Evolutionary conservation across 1,284 basidiomycete genomes (phyloP).

Genomic region (Marasmius tenuissimus): DNA sequence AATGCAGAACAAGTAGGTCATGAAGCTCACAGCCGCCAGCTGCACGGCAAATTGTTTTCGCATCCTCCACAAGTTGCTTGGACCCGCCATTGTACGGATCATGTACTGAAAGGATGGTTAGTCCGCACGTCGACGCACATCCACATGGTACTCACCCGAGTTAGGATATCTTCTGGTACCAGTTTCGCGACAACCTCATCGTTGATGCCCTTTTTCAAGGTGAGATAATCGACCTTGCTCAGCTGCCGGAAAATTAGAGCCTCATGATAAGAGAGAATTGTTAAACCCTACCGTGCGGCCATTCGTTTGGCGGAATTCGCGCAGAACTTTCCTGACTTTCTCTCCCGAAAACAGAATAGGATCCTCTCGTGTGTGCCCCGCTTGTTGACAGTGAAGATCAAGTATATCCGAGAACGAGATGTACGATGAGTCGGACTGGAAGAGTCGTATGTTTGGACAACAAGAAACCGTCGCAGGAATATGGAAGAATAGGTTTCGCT

Average conservation of each 20-base stretch:
- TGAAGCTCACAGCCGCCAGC: conserved; percentile 86
- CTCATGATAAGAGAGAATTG: conserved; percentile 3
- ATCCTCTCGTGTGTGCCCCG: conserved; percentile 85
- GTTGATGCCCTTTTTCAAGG: conserved; percentile 84
- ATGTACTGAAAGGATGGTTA: conserved; percentile 69
- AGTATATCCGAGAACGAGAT: conserved; percentile 93
- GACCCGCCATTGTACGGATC: conserved; percentile 80
- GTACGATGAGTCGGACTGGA: conserved; percentile 92
- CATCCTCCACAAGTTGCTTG: conserved; percentile 94
- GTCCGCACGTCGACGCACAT: not conserved
- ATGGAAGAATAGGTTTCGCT: conserved; percentile 91
- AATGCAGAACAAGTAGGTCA: conserved; percentile 89
- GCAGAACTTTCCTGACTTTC: conserved; percentile 72
- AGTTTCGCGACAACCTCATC: conserved; percentile 91
- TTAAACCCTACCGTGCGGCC: not conserved
- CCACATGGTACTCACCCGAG: conserved; percentile 57
- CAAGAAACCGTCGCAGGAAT: conserved; percentile 88
- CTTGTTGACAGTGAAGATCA: conserved; percentile 83
- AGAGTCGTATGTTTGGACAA: conserved; percentile 81
- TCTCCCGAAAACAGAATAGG: conserved; percentile 84
- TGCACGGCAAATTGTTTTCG: conserved; percentile 96
- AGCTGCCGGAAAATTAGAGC: conserved; percentile 37
- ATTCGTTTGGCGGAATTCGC: conserved; percentile 55
- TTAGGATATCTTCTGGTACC: conserved; percentile 88
- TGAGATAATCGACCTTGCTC: conserved; percentile 68